phyloP scores from a whole-genome alignment of 2,329 filamentous ascomycete genomes.

The Phaeoacremonium minimum region DNA sequence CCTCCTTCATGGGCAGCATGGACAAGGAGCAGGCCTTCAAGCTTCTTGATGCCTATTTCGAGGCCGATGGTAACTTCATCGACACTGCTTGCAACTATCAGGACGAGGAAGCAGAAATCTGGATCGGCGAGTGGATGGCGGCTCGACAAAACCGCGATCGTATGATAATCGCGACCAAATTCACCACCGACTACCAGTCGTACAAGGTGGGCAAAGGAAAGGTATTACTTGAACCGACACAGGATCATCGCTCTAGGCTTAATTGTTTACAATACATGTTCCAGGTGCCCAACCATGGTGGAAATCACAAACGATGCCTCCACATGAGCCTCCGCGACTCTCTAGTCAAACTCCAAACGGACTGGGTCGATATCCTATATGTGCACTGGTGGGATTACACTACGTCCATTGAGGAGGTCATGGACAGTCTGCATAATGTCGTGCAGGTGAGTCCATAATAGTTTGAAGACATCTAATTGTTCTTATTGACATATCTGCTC shows the following conservation, averaged over 20 bases:
- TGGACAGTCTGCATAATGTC: slow-evolving; percentile 19
- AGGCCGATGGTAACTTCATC: slow-evolving; percentile 64
- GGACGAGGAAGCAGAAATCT: slow-evolving; percentile 50
- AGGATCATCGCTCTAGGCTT: too few relatives aligned
- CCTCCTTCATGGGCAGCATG: too few relatives aligned
- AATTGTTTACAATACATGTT: too few relatives aligned
- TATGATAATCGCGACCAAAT: slow-evolving; percentile 54
- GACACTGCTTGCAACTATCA: slow-evolving; percentile 62
- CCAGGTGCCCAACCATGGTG: slow-evolving; percentile 29
- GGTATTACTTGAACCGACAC: too few relatives aligned
- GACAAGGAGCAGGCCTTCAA: too few relatives aligned
- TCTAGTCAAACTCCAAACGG: slow-evolving; percentile 31
- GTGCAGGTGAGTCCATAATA: too few relatives aligned
- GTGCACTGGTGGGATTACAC: slow-evolving; percentile 22
- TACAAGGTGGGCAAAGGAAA: slow-evolving; percentile 13
- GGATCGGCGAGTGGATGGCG: slow-evolving; percentile 55
- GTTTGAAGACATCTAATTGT: too few relatives aligned
- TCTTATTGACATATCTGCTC: too few relatives aligned
- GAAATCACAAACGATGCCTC: slow-evolving; percentile 37
- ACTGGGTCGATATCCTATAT: slow-evolving; percentile 25
- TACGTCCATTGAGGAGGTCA: slow-evolving; percentile 17
- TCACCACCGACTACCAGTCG: slow-evolving; percentile 32
- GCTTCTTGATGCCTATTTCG: not conserved
- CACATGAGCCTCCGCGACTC: slow-evolving; percentile 33
- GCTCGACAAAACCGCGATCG: slow-evolving; percentile 43